Percentiles rank a stretch among this genome's conserved stretches.
These are phyloP conservation scores for Tricholoma flavovirens DNA, from an alignment of 768 basidiomycete species.

Conservation along the genomic window DNA sequence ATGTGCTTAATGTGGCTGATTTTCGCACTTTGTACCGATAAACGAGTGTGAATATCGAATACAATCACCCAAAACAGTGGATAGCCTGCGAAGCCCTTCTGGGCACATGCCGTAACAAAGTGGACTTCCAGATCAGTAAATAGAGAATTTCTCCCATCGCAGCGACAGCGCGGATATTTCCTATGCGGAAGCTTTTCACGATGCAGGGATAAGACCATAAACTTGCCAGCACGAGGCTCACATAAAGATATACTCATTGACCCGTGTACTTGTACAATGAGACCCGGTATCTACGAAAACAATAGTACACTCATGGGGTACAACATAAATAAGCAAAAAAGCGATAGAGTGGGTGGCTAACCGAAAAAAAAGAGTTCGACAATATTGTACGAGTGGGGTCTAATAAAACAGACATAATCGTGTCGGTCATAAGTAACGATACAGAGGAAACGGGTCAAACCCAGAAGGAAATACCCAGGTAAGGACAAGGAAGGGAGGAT, in stretches of 20 bases:
- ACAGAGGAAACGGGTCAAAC: slow-evolving; percentile 10
- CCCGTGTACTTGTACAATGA: slow-evolving; percentile 21
- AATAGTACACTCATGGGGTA: slow-evolving; percentile 26
- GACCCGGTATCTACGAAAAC: slow-evolving; percentile 19
- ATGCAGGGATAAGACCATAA: slow-evolving; percentile 1
- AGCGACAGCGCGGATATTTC: slow-evolving; percentile 21
- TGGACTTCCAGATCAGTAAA: slow-evolving; percentile 17
- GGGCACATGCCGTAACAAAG: slow-evolving; percentile 13
- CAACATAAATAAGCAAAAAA: slow-evolving; percentile 29
- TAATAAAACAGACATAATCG: slow-evolving; percentile 24
- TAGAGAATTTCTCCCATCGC: slow-evolving; percentile 18
- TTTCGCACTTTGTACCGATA: slow-evolving; percentile 14
- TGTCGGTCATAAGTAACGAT: slow-evolving; percentile 27
- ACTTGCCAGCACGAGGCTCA: slow-evolving; percentile 18
- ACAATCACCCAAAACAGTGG: slow-evolving; percentile 12
- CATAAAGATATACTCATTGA: slow-evolving; percentile 10
- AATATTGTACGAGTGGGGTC: slow-evolving; percentile 19
- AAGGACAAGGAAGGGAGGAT: slow-evolving; percentile 12
- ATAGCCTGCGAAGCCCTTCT: slow-evolving; percentile 6
- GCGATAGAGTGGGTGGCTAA: slow-evolving; percentile 18
- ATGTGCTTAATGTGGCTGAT: slow-evolving; percentile 37
- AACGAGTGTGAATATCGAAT: slow-evolving; percentile 13
- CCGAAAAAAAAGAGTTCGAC: slow-evolving; percentile 15
- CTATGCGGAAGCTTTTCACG: slow-evolving; percentile 22
- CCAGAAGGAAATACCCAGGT: slow-evolving; percentile 20